Conservation (phyloP, 495 filamentous ascomycete genomes). For the Podospora conica region DNA sequence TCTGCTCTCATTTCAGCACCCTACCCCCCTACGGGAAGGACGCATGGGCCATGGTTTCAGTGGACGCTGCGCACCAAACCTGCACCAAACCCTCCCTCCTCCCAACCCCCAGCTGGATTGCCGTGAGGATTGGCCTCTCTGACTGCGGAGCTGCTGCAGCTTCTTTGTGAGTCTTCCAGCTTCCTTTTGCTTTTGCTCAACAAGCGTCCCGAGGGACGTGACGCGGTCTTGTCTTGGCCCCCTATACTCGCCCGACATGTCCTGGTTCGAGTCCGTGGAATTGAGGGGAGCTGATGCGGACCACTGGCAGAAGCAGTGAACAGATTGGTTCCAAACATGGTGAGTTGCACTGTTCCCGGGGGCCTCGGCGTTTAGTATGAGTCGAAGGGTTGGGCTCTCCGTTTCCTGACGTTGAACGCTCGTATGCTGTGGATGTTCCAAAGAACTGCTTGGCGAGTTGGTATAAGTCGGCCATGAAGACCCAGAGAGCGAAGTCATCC, state of each 20-base stretch:
- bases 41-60: conserved; percentile 9
- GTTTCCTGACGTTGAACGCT: background rate
- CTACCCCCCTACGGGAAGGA: conserved; percentile 5
- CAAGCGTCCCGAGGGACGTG: background rate
- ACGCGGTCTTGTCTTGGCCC: background rate
- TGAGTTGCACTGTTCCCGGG: background rate
- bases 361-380: background rate
- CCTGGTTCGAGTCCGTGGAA: background rate
- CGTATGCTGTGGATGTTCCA: background rate
- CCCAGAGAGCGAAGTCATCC: background rate
- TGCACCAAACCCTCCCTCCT: conserved; percentile 1
- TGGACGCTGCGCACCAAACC: background rate
- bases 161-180: background rate
- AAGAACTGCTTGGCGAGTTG: background rate
- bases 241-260: background rate
- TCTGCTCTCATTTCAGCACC: conserved; percentile 8
- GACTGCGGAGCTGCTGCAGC: background rate
- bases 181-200: background rate
- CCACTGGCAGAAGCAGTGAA: background rate
- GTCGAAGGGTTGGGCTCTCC: background rate
- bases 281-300: background rate
- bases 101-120: conserved; percentile 6
- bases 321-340: background rate
- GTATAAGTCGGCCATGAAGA: background rate
- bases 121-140: conserved; percentile 5